These are phyloP conservation scores for Sinapis alba DNA, from an alignment of 441 rosid genomes.

Conservation along the genomic window DNA sequence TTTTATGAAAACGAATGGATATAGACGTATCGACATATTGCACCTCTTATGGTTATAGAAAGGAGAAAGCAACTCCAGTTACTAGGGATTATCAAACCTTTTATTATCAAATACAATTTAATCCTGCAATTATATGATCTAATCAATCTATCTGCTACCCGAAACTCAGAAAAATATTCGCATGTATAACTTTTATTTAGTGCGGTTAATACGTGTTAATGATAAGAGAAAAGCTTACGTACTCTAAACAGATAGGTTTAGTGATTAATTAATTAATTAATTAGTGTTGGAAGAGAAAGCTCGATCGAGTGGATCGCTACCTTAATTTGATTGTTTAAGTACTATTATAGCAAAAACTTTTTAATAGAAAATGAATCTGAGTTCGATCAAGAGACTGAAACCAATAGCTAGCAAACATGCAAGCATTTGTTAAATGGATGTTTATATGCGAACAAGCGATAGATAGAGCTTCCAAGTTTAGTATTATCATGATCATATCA, in stretches of 20 bases:
- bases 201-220: constrained; percentile 14
- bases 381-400: not conserved
- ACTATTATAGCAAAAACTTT: not conserved
- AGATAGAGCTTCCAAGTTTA: too few species aligned
- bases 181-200: not conserved
- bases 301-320: constrained; percentile 37
- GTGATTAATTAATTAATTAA: constrained; percentile 1
- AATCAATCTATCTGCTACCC: not conserved
- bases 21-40: constrained; percentile 16
- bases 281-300: not conserved
- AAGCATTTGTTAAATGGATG: not conserved
- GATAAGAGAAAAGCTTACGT: constrained; percentile 29
- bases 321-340: constrained; percentile 16
- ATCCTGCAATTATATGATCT: constrained; percentile 6
- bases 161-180: constrained; percentile 3
- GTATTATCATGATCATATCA: not conserved
- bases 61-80: not conserved
- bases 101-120: not conserved
- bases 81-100: not conserved
- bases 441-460: too few species aligned
- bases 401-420: not conserved
- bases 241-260: constrained; percentile 31
- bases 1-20: constrained; percentile 8
- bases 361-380: not conserved
- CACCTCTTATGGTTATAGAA: not conserved